Evolutionary conservation across 345 rosid species (phyloP).

Genomic region (Arabis hirsuta): DNA sequence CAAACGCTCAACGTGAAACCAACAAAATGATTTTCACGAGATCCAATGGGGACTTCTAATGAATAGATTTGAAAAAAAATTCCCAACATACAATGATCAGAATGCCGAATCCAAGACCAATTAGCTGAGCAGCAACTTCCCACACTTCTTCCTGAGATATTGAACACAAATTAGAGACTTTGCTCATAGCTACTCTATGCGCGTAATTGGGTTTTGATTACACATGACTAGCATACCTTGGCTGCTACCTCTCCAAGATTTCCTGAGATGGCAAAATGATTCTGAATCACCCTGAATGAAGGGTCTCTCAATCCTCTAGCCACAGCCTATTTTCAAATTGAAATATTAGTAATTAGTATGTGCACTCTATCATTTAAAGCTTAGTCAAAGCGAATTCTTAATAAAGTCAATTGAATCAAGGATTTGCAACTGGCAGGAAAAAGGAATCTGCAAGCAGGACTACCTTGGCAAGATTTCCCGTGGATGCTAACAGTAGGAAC

Average conservation of each 20-base stretch:
- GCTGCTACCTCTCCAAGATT: slow-evolving; percentile 97
- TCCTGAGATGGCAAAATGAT: slow-evolving; percentile 83
- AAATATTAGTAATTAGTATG: background rate
- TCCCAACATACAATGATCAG: slow-evolving; percentile 65
- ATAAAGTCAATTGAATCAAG: slow-evolving; percentile 7
- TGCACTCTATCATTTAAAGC: slow-evolving; percentile 11
- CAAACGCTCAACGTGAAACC: slow-evolving; percentile 30
- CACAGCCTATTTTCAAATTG: slow-evolving; percentile 64
- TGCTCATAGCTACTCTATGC: slow-evolving; percentile 3
- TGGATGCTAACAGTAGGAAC: slow-evolving; percentile 88
- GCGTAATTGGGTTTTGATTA: slow-evolving; percentile 13
- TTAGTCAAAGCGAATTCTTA: background rate
- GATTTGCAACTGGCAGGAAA: background rate
- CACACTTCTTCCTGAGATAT: slow-evolving; percentile 92
- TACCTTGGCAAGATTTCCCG: slow-evolving; percentile 97
- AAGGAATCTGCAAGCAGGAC: slow-evolving; percentile 16
- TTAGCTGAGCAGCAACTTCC: slow-evolving; percentile 96
- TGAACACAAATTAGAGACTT: slow-evolving; percentile 22
- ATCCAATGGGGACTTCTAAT: slow-evolving; percentile 1
- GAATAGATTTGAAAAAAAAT: background rate
- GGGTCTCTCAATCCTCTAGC: slow-evolving; percentile 97
- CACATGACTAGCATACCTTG: slow-evolving; percentile 58
- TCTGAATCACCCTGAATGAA: slow-evolving; percentile 90
- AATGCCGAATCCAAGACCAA: slow-evolving; percentile 88
- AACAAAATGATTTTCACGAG: background rate